These are phyloP conservation scores for Fusarium sp. DNA, from an alignment of 2,329 filamentous ascomycete species.

Conservation along the genomic window DNA sequence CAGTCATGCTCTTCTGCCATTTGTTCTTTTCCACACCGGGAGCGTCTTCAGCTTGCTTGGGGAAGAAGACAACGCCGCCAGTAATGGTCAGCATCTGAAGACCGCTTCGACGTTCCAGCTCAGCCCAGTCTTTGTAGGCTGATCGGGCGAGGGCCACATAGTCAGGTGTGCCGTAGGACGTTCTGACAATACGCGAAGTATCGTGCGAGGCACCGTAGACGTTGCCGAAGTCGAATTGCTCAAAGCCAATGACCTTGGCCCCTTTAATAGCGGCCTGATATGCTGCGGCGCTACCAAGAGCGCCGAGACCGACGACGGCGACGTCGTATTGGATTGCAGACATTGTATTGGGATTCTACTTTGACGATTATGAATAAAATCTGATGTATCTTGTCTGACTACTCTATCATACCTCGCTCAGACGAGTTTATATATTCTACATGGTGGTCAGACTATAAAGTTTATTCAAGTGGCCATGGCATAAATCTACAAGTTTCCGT, in stretches of 20 bases:
- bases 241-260: constrained; percentile 39
- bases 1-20: constrained; percentile 24
- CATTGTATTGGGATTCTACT: too few relatives aligned
- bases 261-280: constrained; percentile 38
- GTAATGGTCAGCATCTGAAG: constrained; percentile 38
- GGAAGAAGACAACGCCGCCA: constrained; percentile 41
- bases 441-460: too few relatives aligned
- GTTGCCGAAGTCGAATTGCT: constrained; percentile 44
- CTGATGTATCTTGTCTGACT: too few relatives aligned
- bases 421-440: too few relatives aligned
- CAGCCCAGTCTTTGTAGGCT: constrained; percentile 42
- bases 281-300: constrained; percentile 31
- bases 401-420: too few relatives aligned
- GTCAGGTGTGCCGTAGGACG: constrained; percentile 37
- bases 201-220: constrained; percentile 42
- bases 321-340: too few relatives aligned
- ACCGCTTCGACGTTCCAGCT: constrained; percentile 33
- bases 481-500: too few relatives aligned
- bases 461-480: too few relatives aligned
- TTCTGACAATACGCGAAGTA: constrained; percentile 42
- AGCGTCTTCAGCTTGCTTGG: neutral
- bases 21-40: neutral
- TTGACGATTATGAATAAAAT: too few relatives aligned
- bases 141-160: constrained; percentile 40
- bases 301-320: constrained; percentile 17